These are phyloP conservation scores for Tetrahymena borealis DNA, from an alignment of 73 alveolate species.

Conservation along the genomic window DNA sequence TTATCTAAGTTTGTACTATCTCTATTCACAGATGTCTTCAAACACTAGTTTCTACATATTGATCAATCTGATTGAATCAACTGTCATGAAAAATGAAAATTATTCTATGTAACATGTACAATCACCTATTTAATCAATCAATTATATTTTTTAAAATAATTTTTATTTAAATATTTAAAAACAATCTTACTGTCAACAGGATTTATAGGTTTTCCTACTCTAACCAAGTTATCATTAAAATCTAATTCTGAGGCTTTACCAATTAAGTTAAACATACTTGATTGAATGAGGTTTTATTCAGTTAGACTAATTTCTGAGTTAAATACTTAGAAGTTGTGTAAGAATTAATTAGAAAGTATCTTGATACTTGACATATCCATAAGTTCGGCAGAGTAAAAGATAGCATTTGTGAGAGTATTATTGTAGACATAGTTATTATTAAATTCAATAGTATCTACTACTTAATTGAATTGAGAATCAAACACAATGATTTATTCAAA, in stretches of 20 bases:
- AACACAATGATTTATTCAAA: not conserved
- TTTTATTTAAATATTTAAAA: not conserved
- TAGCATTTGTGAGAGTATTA: not conserved
- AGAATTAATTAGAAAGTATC: not conserved
- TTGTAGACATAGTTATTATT: not conserved
- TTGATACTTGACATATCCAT: not conserved
- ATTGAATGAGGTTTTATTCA: not conserved
- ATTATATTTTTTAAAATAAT: no score
- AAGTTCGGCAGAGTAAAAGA: not conserved
- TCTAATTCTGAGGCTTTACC: not conserved
- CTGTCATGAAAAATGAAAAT: not conserved
- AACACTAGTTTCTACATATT: not conserved
- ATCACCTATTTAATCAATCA: no score
- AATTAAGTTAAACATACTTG: not conserved
- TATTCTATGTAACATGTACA: not conserved
- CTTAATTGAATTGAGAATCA: not conserved
- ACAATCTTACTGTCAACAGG: not conserved
- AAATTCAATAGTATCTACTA: not conserved
- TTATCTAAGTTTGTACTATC: not conserved
- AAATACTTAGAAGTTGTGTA: not conserved
- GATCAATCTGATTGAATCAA: not conserved
- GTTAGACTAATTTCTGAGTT: not conserved
- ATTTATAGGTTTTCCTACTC: not conserved
- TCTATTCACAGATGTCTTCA: not conserved
- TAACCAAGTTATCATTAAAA: not conserved